Evolutionary conservation across 108 stramenopile species (phyloP), one percentile per base, ranked within the genome.

Genomic region (Mediolabrus comicus): DNA sequence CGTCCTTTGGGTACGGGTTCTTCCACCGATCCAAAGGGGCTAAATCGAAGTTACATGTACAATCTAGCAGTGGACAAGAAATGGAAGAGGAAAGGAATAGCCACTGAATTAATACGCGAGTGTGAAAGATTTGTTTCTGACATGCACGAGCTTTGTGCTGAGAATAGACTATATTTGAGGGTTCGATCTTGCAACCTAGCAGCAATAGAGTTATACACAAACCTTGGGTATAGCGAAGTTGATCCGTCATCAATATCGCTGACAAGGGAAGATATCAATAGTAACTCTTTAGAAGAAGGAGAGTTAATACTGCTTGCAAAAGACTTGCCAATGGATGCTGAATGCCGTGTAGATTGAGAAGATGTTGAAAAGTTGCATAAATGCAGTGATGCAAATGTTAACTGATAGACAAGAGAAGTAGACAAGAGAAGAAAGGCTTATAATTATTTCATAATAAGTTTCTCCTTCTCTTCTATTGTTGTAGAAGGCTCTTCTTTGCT

Each of bases 1-100:
- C 72, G 81, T 38, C 52, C 70, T 1, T 56, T 69, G 10, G 19
- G 46, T 49, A 22, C 19, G 6, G 32, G 36, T 17, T 53, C 71
- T 10, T 9, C 16, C 49, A 71, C 59, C 22, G 57, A 69, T 54
- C 43, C 17, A 2, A 41, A 62, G 9, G 62, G 36, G 13, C 29
- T 66, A 17, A 65, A 51, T 29, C 79, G 89, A 19, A 80, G 87
- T 17, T 90, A 90, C 69, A 87, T 90, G 89, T 90, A 86, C 73
- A 90, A 90, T 72, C 67, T 90, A 27, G 89, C 89, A 14, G 86
- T 88, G 25, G 84, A 86, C 53, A 65, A 65, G 25, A 53, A 49
- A 35, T 86, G 76, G 69, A 79, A 79, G 64, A 69, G 86, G 17
- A 71, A 70, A 34, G 89, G 89, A 22, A 79, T 90, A 28, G 89